A percentile compares a stretch with the other conserved stretches of the same genome.
Evolutionary conservation across 1,284 basidiomycete genomes (phyloP).

Genomic region (Apiotrichum laibachii): DNA sequence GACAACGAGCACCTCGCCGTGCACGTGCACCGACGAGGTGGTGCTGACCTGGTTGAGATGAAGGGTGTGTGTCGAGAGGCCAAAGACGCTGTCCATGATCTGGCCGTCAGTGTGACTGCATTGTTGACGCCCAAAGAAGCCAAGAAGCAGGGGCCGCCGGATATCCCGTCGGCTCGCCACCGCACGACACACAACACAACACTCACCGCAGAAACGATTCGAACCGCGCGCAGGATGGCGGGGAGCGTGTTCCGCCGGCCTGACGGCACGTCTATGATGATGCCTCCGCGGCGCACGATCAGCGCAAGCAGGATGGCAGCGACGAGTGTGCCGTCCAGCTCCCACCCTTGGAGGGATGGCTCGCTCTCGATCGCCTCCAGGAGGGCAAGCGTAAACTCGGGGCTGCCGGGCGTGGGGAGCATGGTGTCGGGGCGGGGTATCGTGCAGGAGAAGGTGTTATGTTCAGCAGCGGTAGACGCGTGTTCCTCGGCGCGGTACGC

Average conservation of each 20-base stretch:
- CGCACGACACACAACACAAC: neutral
- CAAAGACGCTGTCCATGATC: constrained; percentile 32
- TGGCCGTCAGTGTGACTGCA: constrained; percentile 7
- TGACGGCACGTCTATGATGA: constrained; percentile 33
- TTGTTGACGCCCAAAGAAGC: too few relatives aligned
- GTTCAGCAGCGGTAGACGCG: neutral
- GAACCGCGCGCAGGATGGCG: neutral
- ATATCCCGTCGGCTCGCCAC: too few relatives aligned
- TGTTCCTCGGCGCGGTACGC: too few relatives aligned
- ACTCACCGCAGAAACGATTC: constrained; percentile 7
- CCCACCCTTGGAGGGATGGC: constrained; percentile 25
- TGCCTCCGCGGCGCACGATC: constrained; percentile 36
- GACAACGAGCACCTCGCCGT: constrained; percentile 29
- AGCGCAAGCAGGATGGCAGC: constrained; percentile 35
- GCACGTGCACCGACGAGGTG: constrained; percentile 2
- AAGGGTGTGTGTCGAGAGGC: constrained; percentile 21
- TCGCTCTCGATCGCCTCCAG: constrained; percentile 6
- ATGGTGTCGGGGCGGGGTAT: neutral
- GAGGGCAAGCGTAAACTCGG: constrained; percentile 11
- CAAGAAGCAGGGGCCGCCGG: neutral
- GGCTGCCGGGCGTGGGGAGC: constrained; percentile 14
- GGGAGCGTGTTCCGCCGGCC: neutral
- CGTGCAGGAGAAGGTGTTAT: neutral
- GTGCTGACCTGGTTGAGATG: constrained; percentile 14
- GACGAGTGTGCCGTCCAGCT: constrained; percentile 30